These are phyloP conservation scores for Taiozyma sp. DNA, from an alignment of 1,139 yeast genomes.

Conservation along the genomic window DNA sequence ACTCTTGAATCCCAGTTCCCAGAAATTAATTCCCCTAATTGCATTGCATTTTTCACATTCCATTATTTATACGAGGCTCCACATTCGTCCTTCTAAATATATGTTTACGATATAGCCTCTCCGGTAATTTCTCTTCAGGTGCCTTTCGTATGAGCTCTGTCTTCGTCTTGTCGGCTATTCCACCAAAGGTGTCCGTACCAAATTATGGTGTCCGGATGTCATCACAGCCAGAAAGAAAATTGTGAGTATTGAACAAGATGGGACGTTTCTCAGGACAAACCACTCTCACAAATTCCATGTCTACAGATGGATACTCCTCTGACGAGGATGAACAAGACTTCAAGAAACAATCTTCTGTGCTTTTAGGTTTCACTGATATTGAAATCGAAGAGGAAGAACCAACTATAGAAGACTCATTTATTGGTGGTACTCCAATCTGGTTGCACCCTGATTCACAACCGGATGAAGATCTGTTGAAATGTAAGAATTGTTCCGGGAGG, in stretches of 20 bases:
- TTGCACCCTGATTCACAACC: constrained; percentile 54
- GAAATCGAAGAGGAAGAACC: constrained; percentile 35
- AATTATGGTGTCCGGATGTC: constrained; percentile 8
- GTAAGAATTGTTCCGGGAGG: constrained; percentile 56
- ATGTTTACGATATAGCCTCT: background rate
- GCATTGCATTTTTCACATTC: background rate
- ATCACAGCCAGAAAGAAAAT: background rate
- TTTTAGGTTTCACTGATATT: constrained; percentile 62
- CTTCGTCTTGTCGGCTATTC: too few relatives aligned
- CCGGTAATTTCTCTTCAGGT: background rate
- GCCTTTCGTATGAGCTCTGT: too few relatives aligned
- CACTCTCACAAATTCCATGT: background rate
- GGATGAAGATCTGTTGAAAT: constrained; percentile 41
- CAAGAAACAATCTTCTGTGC: constrained; percentile 26
- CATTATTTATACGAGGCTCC: background rate
- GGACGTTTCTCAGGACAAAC: background rate
- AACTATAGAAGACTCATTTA: constrained; percentile 64
- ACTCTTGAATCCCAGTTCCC: background rate
- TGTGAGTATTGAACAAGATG: background rate
- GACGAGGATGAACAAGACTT: constrained; percentile 27
- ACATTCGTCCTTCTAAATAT: background rate
- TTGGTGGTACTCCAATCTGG: constrained; percentile 73
- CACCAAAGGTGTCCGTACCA: too few relatives aligned
- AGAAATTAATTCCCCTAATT: background rate
- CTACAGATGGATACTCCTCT: constrained; percentile 13